These are phyloP conservation scores for Musa balbisiana DNA, from an alignment of 202 grass and related monocot genomes.

Conservation along the genomic window DNA sequence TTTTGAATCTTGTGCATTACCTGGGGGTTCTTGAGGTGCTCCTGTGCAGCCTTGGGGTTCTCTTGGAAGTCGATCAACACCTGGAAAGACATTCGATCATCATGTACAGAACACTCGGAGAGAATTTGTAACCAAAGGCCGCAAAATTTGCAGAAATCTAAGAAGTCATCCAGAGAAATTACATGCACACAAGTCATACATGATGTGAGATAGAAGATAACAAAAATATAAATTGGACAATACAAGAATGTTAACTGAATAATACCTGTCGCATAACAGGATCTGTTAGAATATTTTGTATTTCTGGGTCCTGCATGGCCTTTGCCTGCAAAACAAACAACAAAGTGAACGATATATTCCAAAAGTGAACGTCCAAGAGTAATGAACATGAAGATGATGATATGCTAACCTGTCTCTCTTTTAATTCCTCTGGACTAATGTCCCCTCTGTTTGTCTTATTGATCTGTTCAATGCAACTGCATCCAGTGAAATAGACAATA, in stretches of 20 bases:
- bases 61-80: conserved; percentile 82
- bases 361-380: background rate
- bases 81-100: conserved; percentile 17
- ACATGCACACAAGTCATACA: background rate
- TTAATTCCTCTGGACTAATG: conserved; percentile 64
- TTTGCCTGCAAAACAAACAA: conserved; percentile 46
- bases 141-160: background rate
- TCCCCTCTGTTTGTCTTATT: conserved; percentile 79
- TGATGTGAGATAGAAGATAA: no score
- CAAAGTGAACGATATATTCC: background rate
- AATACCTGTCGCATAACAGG: conserved; percentile 82
- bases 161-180: background rate
- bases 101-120: no score
- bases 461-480: conserved; percentile 68
- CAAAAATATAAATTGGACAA: no score
- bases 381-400: background rate
- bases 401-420: conserved; percentile 75
- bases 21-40: conserved; percentile 71
- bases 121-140: no score
- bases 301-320: conserved; percentile 87
- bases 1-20: conserved; percentile 89
- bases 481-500: background rate
- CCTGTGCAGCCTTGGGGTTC: conserved; percentile 59
- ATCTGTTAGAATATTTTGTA: conserved; percentile 76
- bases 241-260: background rate